Base-by-base conservation (phyloP, 2,329 filamentous ascomycete genomes). In the Hymenoscyphus occultus region DNA sequence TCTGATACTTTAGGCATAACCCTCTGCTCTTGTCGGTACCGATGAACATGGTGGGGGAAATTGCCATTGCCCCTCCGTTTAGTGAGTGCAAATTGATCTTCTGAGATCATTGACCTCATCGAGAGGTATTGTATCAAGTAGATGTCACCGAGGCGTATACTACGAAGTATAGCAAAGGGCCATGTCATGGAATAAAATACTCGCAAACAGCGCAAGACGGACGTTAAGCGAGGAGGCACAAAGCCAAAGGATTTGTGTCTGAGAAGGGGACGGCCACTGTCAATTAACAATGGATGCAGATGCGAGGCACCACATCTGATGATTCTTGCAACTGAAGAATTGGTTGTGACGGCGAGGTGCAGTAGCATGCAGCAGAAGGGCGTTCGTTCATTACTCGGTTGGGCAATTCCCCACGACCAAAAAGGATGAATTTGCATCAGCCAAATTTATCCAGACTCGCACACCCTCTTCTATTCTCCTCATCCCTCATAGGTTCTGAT, bases 21-120 rank as follows among this genome's bases (percentile, higher is more conserved):
- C 13, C 48, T 54, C 22, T 54, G 19, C 48, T 54, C 48, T 54
- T 28, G 28, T 28, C 28, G 28, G 28, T 28, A 22, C 48, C 48
- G 48, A 54, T 22, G 48, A 28, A 28, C 48, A 54, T 22, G 22
- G 48, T 54, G 48, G 48, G 48, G 48, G 48, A 54, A 51, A 54
- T 54, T 54, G 48, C 48, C 48, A n/a, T 35, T 35, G 35, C 35
- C 35, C 35, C 35, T 35, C 35, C 35, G 35, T 35, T 35, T 35
- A 7, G 35, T 5, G 35, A 10, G 5, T 10, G 35, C 5, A 35
- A 35, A 35, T 35, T 35, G 35, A 35, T 1, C 9, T 35, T 35
- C 35, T 10, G 9, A 10, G 9, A 35, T 35, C 5, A 35, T 35
- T 35, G 35, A 35, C 35, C 9, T 35, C 35, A 7, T 35, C 5